Base-by-base conservation (phyloP, 1,139 yeast genomes). In the Debaryomycetaceae sp. region DNA sequence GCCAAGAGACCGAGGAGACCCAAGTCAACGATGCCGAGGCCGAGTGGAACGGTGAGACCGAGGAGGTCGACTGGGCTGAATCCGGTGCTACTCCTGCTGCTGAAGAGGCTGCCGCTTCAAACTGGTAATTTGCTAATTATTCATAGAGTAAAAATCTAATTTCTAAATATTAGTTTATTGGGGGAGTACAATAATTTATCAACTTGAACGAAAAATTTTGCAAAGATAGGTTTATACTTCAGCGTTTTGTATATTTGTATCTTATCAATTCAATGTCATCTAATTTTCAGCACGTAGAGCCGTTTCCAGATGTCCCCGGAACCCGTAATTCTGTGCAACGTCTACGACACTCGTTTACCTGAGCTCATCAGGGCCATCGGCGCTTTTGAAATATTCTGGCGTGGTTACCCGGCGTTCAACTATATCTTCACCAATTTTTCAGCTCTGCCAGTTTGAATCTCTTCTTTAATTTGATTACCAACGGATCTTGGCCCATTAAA, bases 51-150 rank as follows among this genome's bases (percentile, higher is more conserved):
- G 77, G 77, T 68, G 78, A 74, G 69, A 73, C 79, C 57, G 85
- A 76, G 63, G 88, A 78, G 62, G 83, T 75, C 59, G 83, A 78
- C 68, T 75, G 80, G 80, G 78, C 80, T 65, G 80, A 75, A 57
- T 79, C 80, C 55, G 81, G 79, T 60, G 88, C 82, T 66, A 77
- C 83, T 59, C 83, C 84, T 68, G 82, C 81, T 63, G 83, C 78
- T 63, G 90, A 84, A 75, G 85, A 84, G 80, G 87, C 89, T 67
- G 95, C 88, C 72, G 77, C 78, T 66, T 66, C 76, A 55, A 70
- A 69, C 67, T 74, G 79, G 79, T 73, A 73, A 69, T 50, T 56
- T 52, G 43, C 47, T 55, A 49, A 40, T 42, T 47, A 43, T 47
- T 48, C 48, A 43, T 42, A 41, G 36, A 40, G 14, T 30, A 24